phyloP scores from a whole-genome alignment of 441 rosid genomes.

The Melastoma candidum region DNA sequence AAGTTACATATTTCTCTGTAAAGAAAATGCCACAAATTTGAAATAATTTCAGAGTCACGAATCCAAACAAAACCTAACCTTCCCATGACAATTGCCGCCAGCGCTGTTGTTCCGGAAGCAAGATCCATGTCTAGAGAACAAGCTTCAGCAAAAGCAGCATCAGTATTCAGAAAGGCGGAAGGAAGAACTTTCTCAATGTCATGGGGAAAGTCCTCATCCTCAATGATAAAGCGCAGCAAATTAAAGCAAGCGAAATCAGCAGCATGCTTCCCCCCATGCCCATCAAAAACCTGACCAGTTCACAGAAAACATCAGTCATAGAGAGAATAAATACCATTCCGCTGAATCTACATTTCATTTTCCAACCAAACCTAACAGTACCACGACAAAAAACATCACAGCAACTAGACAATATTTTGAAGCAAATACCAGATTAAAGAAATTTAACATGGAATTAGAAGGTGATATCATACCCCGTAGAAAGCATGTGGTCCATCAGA shows the following conservation, averaged over 20 bases:
- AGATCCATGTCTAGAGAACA: constrained; percentile 54
- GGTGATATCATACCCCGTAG: constrained; percentile 51
- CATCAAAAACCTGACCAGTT: constrained; percentile 65
- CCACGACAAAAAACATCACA: background rate
- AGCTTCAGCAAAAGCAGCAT: constrained; percentile 72
- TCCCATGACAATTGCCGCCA: constrained; percentile 71
- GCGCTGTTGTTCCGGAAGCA: constrained; percentile 84
- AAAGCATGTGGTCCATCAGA: constrained; percentile 57
- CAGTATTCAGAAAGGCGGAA: constrained; percentile 78
- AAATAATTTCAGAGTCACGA: background rate
- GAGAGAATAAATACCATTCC: background rate
- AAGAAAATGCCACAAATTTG: background rate
- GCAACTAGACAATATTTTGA: background rate
- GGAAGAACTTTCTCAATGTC: constrained; percentile 58
- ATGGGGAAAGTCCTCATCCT: constrained; percentile 54
- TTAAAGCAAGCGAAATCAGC: constrained; percentile 70
- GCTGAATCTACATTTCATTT: too few relatives aligned
- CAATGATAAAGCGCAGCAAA: constrained; percentile 63
- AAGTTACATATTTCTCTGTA: too few relatives aligned
- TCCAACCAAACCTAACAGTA: too few relatives aligned
- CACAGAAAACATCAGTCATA: constrained; percentile 3
- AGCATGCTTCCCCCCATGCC: constrained; percentile 93
- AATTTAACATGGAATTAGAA: constrained; percentile 2
- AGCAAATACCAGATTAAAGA: background rate
- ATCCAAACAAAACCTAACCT: constrained; percentile 33